Conservation (phyloP, 768 basidiomycete species). For the Mycena metata region DNA sequence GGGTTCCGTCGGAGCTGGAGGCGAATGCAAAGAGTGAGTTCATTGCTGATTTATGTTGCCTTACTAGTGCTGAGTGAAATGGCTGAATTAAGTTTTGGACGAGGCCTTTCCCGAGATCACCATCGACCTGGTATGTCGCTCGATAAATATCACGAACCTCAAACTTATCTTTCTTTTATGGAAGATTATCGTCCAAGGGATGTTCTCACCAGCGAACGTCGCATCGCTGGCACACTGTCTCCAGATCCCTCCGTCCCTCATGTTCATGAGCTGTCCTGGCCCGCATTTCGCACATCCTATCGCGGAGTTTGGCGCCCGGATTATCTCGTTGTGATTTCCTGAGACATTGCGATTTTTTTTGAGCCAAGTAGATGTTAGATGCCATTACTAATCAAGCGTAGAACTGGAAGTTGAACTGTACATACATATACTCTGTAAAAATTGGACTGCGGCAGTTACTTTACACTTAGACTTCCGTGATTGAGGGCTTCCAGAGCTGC, state of each 20-base stretch:
- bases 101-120: conserved; percentile 74
- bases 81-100: conserved; percentile 46
- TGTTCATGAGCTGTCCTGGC: conserved; percentile 76
- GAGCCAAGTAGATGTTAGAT: too few species aligned
- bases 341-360: too few species aligned
- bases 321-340: conserved; percentile 56
- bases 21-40: conserved; percentile 73
- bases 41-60: not conserved
- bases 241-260: conserved; percentile 64
- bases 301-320: conserved; percentile 66
- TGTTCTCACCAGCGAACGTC: conserved; percentile 61
- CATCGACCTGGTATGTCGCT: conserved; percentile 64
- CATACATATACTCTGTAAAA: too few species aligned
- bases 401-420: too few species aligned
- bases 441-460: too few species aligned
- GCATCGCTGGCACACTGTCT: conserved; percentile 64
- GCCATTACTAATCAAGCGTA: too few species aligned
- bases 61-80: not conserved
- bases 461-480: too few species aligned
- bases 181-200: conserved; percentile 61
- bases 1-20: conserved; percentile 77
- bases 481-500: too few species aligned
- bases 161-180: too few species aligned
- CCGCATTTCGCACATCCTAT: conserved; percentile 54
- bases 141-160: too few species aligned